Conservation (phyloP, 768 basidiomycete genomes). For the Lentinus tigrinus region DNA sequence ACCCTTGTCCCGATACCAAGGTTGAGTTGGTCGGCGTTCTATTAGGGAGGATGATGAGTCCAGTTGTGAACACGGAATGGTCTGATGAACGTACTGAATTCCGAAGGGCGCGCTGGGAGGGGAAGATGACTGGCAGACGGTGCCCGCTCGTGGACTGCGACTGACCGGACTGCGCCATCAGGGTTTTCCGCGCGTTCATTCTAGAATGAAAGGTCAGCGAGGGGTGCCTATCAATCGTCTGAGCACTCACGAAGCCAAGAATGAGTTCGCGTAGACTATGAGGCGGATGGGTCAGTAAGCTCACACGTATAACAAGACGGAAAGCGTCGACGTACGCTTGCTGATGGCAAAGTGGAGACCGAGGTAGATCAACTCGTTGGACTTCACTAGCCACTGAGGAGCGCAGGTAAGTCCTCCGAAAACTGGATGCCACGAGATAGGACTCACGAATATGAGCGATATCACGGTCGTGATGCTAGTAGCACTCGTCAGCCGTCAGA, state of each 20-base stretch:
- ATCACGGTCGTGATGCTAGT: slow-evolving; percentile 22
- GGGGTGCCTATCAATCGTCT: background rate
- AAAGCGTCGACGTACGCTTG: slow-evolving; percentile 22
- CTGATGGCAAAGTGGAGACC: slow-evolving; percentile 29
- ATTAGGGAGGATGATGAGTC: background rate
- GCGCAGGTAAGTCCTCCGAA: too few relatives aligned
- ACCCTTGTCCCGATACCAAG: slow-evolving; percentile 10
- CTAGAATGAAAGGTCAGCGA: slow-evolving; percentile 2
- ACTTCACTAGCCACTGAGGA: slow-evolving; percentile 24
- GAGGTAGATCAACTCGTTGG: slow-evolving; percentile 26
- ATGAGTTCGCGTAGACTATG: slow-evolving; percentile 29
- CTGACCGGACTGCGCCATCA: slow-evolving; percentile 11
- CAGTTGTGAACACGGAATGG: too few relatives aligned
- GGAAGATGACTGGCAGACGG: slow-evolving; percentile 16
- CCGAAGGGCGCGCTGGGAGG: slow-evolving; percentile 2
- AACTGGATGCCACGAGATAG: too few relatives aligned
- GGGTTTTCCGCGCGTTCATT: slow-evolving; percentile 24
- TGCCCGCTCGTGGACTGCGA: slow-evolving; percentile 9
- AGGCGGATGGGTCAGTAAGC: background rate
- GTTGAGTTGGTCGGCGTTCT: slow-evolving; percentile 8
- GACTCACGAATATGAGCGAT: slow-evolving; percentile 26
- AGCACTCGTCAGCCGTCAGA: background rate
- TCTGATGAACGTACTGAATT: background rate
- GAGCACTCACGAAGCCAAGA: slow-evolving; percentile 26
- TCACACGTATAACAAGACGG: background rate